Base-by-base conservation (phyloP, 2,329 filamentous ascomycete species). In the Colletotrichum sp. region DNA sequence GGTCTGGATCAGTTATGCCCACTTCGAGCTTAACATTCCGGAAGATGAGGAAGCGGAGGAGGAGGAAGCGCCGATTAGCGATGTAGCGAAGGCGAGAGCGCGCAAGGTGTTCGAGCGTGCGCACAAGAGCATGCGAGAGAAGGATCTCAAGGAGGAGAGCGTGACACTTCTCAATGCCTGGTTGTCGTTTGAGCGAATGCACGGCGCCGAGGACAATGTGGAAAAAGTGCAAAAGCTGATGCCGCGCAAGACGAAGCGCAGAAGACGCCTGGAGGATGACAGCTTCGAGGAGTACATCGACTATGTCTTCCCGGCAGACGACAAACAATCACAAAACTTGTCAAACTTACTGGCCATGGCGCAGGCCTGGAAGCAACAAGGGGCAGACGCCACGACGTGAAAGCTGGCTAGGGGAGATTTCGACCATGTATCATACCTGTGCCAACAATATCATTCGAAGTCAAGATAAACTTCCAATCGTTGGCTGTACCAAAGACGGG, bases 1-100 rank as follows among this genome's bases (percentile, higher is more conserved):
- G 89, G 97, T 99, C 76, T 99, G 97, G 97, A 98, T 97, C 85
- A 96, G 95, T 84, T 99, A 96, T 86, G 97, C 97, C n/a, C 95
- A 98, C 84, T 98, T 99, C 82, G 97, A 99, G 85, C 95, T 98
- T 87, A 96, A 97, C 83, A 93, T 98, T 0, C 95, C 96, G 60
- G 96, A 98, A 73, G 91, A 92, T 68, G 91, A 92, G 55, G 90
- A 91, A 64, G 90, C 91, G 57, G 87, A 85, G 6, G 90, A 91
- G 25, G 91, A 93, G 75, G 92, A 94, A 87, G 92, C 81, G 86
- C 93, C 86, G 3, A 91, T 98, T 81, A 95, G 94, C 85, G 95
- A 97, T 27, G 93, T 93, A 75, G 96, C 96, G 78, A 98, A 98
- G 87, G 86, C 87, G 16, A 92, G 96, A 63, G 96, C 96, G 6